Percentiles rank a stretch among this genome's conserved stretches.
These are phyloP conservation scores for Aeminium ludgeri DNA, from an alignment of 495 filamentous ascomycete genomes.

Conservation along the genomic window DNA sequence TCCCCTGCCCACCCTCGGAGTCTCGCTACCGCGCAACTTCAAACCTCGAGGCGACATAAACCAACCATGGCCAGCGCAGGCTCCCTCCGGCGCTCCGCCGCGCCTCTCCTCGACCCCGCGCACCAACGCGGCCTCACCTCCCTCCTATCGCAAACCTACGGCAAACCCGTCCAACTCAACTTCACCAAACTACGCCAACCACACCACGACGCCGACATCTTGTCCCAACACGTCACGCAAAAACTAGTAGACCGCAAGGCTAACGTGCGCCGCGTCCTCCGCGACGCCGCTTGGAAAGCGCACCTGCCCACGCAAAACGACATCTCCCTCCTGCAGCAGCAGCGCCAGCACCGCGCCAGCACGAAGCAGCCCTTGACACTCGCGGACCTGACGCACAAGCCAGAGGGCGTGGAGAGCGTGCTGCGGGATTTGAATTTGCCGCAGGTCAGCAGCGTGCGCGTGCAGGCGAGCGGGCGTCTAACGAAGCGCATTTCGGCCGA, in stretches of 20 bases:
- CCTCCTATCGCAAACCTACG: constrained; percentile 12
- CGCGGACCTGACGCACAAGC: not conserved
- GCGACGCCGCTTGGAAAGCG: constrained; percentile 16
- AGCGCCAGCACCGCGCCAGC: not conserved
- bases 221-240: constrained; percentile 9
- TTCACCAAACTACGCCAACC: constrained; percentile 8
- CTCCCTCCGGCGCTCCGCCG: not conserved
- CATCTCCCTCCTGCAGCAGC: constrained; percentile 6
- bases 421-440: constrained; percentile 7
- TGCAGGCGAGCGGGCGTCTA: constrained; percentile 13
- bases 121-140: constrained; percentile 10
- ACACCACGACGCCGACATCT: constrained; percentile 12
- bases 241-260: constrained; percentile 5
- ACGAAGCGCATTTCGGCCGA: constrained; percentile 14
- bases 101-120: constrained; percentile 5
- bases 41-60: too few relatives aligned
- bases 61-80: not conserved
- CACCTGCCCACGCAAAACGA: constrained; percentile 5
- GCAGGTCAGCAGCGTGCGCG: constrained; percentile 10
- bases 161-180: constrained; percentile 13
- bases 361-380: constrained; percentile 1
- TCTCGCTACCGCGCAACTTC: too few relatives aligned
- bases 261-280: constrained; percentile 8
- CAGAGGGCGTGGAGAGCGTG: constrained; percentile 1
- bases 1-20: too few relatives aligned